Evolutionary conservation across 257 asterid species (phyloP).

Genomic region (Coffea eugenioides): DNA sequence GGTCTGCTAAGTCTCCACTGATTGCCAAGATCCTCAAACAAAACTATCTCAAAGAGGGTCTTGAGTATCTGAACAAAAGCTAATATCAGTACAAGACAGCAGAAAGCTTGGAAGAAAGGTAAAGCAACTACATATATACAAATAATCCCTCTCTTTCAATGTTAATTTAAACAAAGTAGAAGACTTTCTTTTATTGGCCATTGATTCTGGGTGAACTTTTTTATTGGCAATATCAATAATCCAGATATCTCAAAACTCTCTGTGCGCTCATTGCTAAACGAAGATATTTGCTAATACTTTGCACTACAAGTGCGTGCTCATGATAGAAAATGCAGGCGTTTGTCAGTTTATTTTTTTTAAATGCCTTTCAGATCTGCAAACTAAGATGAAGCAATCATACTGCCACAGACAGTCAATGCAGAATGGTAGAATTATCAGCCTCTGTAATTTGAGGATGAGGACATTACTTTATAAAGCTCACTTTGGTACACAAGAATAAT

Average conservation of each 20-base stretch:
- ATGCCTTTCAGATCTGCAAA: neutral
- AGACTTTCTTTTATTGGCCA: neutral
- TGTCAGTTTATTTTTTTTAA: neutral
- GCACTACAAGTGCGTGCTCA: neutral
- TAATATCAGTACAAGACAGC: neutral
- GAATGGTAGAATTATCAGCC: neutral
- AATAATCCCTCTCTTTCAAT: neutral
- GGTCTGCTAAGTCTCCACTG: slow-evolving; percentile 99
- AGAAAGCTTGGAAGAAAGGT: neutral
- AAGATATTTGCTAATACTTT: neutral
- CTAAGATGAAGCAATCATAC: neutral
- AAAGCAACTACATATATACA: neutral
- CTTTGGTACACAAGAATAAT: slow-evolving; percentile 10
- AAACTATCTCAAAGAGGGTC: slow-evolving; percentile 89
- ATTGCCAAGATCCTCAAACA: slow-evolving; percentile 90
- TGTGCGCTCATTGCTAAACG: neutral
- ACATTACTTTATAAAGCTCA: neutral
- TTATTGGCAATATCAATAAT: neutral
- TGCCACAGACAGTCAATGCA: neutral
- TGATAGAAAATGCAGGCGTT: neutral
- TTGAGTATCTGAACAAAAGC: slow-evolving; percentile 60
- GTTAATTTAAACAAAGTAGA: neutral
- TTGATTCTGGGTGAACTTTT: neutral
- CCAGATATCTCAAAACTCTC: neutral
- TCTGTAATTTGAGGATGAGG: neutral